Conservation (phyloP, 768 basidiomycete genomes). For the Suillus brevipes region DNA sequence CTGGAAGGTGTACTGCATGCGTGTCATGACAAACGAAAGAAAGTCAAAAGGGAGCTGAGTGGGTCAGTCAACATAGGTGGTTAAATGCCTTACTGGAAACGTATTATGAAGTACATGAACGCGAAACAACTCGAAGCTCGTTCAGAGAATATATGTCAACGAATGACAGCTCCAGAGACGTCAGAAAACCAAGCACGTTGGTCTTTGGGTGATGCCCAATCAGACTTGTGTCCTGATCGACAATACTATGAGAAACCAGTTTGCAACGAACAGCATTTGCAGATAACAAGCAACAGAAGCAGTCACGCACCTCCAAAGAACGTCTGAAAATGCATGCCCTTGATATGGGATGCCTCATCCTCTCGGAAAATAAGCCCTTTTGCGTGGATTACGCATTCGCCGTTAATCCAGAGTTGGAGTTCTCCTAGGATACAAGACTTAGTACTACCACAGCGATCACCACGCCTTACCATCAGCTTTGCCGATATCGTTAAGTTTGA, state of each 20-base stretch:
- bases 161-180: slow-evolving; percentile 45
- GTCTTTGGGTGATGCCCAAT: slow-evolving; percentile 64
- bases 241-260: not conserved
- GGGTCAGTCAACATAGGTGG: not conserved
- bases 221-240: slow-evolving; percentile 45
- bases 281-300: not conserved
- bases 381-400: slow-evolving; percentile 52
- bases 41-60: not conserved
- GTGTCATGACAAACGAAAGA: not conserved
- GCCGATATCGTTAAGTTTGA: slow-evolving; percentile 67
- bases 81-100: not conserved
- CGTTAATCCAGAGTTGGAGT: slow-evolving; percentile 65
- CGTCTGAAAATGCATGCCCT: slow-evolving; percentile 74
- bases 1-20: not conserved
- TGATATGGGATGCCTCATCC: slow-evolving; percentile 42
- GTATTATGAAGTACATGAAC: not conserved
- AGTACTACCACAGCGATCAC: not conserved
- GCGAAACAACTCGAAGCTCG: too few species aligned
- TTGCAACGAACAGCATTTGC: not conserved
- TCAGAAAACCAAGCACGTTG: slow-evolving; percentile 62
- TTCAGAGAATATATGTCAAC: not conserved
- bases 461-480: slow-evolving; percentile 51
- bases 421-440: slow-evolving; percentile 44
- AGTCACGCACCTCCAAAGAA: slow-evolving; percentile 67
- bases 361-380: slow-evolving; percentile 49